Evolutionary conservation across 2,329 filamentous ascomycete species (phyloP).

Genomic region (Ampelomyces quisqualis): DNA sequence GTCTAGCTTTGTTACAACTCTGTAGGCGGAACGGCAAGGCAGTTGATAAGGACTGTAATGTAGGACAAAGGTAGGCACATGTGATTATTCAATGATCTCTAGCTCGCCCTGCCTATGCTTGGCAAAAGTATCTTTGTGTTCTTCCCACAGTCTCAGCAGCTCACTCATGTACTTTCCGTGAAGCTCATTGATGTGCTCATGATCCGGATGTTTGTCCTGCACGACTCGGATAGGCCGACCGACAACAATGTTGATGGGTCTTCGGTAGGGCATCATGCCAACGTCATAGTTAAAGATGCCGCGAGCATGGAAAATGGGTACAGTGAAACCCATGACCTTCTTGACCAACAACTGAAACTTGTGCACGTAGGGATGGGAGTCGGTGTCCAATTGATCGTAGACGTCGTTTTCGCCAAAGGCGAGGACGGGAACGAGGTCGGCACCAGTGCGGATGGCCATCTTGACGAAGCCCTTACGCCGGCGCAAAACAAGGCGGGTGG

Average conservation of each 20-base stretch:
- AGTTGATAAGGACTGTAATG: no score
- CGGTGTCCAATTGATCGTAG: conserved; percentile 83
- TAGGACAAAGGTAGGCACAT: no score
- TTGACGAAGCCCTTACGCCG: conserved; percentile 92
- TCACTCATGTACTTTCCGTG: conserved; percentile 78
- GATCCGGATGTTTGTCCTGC: conserved; percentile 63
- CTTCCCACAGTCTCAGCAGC: conserved; percentile 70
- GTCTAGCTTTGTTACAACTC: no score
- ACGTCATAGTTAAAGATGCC: conserved; percentile 98
- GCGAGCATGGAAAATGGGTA: conserved; percentile 84
- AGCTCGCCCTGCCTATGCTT: conserved; percentile 63
- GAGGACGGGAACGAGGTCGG: conserved; percentile 88
- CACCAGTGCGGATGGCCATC: conserved; percentile 86
- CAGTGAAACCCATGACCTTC: conserved; percentile 84
- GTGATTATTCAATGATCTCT: conserved; percentile 62
- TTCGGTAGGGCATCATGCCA: conserved; percentile 89
- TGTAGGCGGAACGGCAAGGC: no score
- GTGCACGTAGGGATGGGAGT: conserved; percentile 76
- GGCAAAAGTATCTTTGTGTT: conserved; percentile 76
- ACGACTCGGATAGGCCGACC: conserved; percentile 76
- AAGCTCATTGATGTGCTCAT: conserved; percentile 75
- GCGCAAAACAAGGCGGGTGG: conserved; percentile 74
- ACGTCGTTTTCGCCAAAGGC: conserved; percentile 95
- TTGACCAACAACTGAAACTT: conserved; percentile 81
- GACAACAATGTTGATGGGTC: conserved; percentile 85